Base-by-base conservation (phyloP, 805 yeast genomes). In the Candida piceae region DNA sequence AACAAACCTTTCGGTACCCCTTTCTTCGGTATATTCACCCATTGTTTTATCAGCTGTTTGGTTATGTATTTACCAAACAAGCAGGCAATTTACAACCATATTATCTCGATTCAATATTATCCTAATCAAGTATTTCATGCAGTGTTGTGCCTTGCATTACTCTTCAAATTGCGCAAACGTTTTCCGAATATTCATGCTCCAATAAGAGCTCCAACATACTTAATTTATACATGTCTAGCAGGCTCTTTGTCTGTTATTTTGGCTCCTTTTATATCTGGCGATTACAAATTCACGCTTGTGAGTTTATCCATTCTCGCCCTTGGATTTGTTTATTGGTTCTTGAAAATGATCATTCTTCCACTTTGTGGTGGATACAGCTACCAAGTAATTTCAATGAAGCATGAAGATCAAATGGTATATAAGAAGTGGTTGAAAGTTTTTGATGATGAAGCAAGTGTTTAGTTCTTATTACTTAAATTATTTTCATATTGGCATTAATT, bases 1-100 rank as follows among this genome's bases (percentile, higher is more conserved):
- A 71, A 70, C 41, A 60, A 63, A 59, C 75, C 75, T 3, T 58
- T 52, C 32, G 70, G 67, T 5, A 67, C 75, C 1, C 76, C 76
- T 2, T 44, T 68, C 15, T 62, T n/a, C 48, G 48, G 48, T n/a
- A 45, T 44, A 7, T 1, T 38, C 4, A 29, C 69, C 4, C 53
- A 50, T 32, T 48, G 52, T n/a, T 16, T 45, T 1, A 41, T 46
- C 15, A 49, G 55, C 16, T 44, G 49, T 28, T 20, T 40, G 4
- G 50, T 48, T 11, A 50, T 55, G 5, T 42, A 41, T 19, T 27
- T 53, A 5, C 54, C 53, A 11, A 28, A 41, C 17, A 37, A 40
- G 10, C 39, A 45, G 8, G 39, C 46, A 16, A 36, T 54, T 17
- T 70, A 63, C 50, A 66, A 64, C 32, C 66, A 67, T 40, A 55